Percentiles rank a stretch among this genome's conserved stretches.
phyloP scores from a whole-genome alignment of 2,329 filamentous ascomycete genomes.

The Xylariaceae sp. region DNA sequence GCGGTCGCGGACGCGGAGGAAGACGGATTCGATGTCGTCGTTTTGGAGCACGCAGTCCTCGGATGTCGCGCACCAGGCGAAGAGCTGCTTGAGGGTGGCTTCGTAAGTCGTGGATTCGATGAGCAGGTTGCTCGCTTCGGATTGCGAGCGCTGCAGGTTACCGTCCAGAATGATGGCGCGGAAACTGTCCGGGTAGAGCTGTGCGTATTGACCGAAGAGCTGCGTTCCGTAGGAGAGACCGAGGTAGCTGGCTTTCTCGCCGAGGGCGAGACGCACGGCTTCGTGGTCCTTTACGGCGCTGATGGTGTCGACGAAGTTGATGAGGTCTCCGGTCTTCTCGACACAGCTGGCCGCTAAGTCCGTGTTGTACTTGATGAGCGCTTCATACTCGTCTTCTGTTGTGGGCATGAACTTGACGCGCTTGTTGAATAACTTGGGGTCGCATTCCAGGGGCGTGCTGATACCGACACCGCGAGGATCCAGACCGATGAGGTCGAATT shows the following conservation, averaged over 20 bases:
- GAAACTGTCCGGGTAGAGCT: conserved; percentile 40
- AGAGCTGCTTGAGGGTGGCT: conserved; percentile 34
- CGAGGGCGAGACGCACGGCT: conserved; percentile 29
- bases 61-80: conserved; percentile 33
- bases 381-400: conserved; percentile 35
- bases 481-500: conserved; percentile 40
- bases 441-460: conserved; percentile 38
- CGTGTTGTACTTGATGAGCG: conserved; percentile 36
- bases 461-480: conserved; percentile 41
- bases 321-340: conserved; percentile 35
- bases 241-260: conserved; percentile 31
- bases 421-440: conserved; percentile 34
- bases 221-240: conserved; percentile 43
- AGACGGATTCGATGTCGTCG: conserved; percentile 26
- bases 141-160: conserved; percentile 38
- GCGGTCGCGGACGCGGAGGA: conserved; percentile 28
- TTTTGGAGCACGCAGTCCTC: conserved; percentile 31
- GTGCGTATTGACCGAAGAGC: conserved; percentile 40
- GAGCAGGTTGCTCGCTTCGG: conserved; percentile 32
- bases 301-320: conserved; percentile 40
- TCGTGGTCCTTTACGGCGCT: conserved; percentile 31
- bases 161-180: conserved; percentile 41
- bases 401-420: conserved; percentile 35
- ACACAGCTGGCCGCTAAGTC: conserved; percentile 37
- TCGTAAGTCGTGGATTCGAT: conserved; percentile 36